Evolutionary conservation across 2,329 filamentous ascomycete species (phyloP).

Genomic region (Zasmidium angulare): DNA sequence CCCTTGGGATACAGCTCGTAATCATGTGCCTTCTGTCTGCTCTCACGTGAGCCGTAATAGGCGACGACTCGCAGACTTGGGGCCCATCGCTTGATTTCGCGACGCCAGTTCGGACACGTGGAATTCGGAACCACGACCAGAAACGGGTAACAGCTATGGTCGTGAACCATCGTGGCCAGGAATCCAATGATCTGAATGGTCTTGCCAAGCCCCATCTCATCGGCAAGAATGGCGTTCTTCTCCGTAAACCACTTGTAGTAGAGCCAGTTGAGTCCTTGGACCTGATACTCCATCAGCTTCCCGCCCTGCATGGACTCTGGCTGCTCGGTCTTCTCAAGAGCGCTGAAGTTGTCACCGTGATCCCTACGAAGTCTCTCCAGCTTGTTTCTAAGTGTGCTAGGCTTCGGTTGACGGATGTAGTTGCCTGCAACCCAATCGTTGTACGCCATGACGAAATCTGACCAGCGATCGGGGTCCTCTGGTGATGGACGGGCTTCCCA

Average conservation of each 20-base stretch:
- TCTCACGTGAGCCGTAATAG: slow-evolving; percentile 76
- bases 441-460: slow-evolving; percentile 79
- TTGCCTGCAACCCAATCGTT: slow-evolving; percentile 79
- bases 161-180: slow-evolving; percentile 65
- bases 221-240: slow-evolving; percentile 86
- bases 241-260: slow-evolving; percentile 82
- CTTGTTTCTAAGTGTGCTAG: slow-evolving; percentile 61
- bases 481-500: slow-evolving; percentile 78
- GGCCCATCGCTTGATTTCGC: slow-evolving; percentile 92
- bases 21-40: slow-evolving; percentile 73
- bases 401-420: slow-evolving; percentile 64
- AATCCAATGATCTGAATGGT: slow-evolving; percentile 90
- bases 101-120: slow-evolving; percentile 95
- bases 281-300: slow-evolving; percentile 87
- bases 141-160: slow-evolving; percentile 80
- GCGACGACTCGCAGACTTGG: slow-evolving; percentile 85
- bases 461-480: slow-evolving; percentile 68
- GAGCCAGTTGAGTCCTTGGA: slow-evolving; percentile 93
- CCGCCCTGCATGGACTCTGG: slow-evolving; percentile 73
- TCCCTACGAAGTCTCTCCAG: slow-evolving; percentile 63
- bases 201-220: slow-evolving; percentile 98
- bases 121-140: slow-evolving; percentile 91
- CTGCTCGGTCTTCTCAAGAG: slow-evolving; percentile 68
- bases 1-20: slow-evolving; percentile 79
- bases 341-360: slow-evolving; percentile 63